Percentiles rank a stretch among this genome's conserved stretches.
phyloP scores from a whole-genome alignment of 805 yeast genomes.

The Schwanniomyces pseudopolymorphus region DNA sequence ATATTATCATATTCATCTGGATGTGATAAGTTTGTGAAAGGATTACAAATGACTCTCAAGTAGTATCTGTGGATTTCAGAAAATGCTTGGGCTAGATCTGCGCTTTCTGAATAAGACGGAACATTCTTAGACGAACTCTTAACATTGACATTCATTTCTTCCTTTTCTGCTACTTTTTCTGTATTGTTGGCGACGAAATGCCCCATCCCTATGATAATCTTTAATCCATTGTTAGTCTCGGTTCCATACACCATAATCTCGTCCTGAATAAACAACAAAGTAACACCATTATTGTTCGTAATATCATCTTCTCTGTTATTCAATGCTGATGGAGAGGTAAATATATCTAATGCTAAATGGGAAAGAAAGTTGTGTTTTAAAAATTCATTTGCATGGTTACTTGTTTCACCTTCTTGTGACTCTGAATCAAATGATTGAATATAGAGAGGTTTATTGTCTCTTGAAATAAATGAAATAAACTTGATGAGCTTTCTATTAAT shows the following conservation, averaged over 20 bases:
- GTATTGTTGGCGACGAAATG: conserved; percentile 10
- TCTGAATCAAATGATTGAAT: conserved; percentile 50
- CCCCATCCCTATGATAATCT: conserved; percentile 56
- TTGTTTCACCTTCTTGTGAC: conserved; percentile 8
- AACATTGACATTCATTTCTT: neutral
- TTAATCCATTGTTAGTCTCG: conserved; percentile 67
- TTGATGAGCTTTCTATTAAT: conserved; percentile 25
- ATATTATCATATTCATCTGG: conserved; percentile 17
- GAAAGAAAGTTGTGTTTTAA: conserved; percentile 67
- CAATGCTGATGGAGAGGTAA: conserved; percentile 52
- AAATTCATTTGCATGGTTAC: conserved; percentile 39
- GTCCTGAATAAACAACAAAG: conserved; percentile 63
- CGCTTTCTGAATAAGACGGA: conserved; percentile 2
- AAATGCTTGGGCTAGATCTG: conserved; percentile 21
- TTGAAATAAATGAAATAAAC: conserved; percentile 58
- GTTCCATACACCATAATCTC: conserved; percentile 66
- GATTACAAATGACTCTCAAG: conserved; percentile 58
- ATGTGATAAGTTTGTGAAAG: conserved; percentile 43
- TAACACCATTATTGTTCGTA: conserved; percentile 21
- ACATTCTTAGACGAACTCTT: neutral
- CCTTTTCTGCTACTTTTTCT: conserved; percentile 2
- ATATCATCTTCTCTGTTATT: conserved; percentile 38
- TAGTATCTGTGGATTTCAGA: conserved; percentile 52
- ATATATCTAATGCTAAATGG: conserved; percentile 75
- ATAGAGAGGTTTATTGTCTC: conserved; percentile 59